These are phyloP conservation scores for Cyberlindnera mississippiensis DNA, from an alignment of 805 yeast species.

Conservation along the genomic window DNA sequence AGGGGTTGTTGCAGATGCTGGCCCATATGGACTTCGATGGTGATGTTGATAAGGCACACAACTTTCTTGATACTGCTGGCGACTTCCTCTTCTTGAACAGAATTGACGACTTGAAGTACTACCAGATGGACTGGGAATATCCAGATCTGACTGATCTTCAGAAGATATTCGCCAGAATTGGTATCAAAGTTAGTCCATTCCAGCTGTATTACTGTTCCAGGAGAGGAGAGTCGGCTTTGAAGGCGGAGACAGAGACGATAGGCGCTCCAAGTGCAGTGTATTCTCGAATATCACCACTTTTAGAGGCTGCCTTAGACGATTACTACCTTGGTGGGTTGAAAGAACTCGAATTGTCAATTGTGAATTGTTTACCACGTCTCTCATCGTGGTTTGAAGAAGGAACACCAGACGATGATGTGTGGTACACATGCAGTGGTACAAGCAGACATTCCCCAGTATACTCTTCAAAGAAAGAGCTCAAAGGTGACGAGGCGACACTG, in stretches of 20 bases:
- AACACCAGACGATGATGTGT: conserved; percentile 27
- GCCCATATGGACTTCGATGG: conserved; percentile 54
- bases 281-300: conserved; percentile 38
- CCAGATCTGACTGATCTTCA: conserved; percentile 41
- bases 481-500: too few species aligned
- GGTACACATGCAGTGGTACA: conserved; percentile 17
- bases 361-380: conserved; percentile 36
- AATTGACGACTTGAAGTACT: conserved; percentile 28
- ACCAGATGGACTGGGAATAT: conserved; percentile 34
- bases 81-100: conserved; percentile 49
- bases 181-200: conserved; percentile 22
- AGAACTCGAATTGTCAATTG: conserved; percentile 40
- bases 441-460: too few species aligned
- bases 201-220: conserved; percentile 47
- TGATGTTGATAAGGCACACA: conserved; percentile 45
- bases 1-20: conserved; percentile 52
- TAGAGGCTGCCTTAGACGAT: conserved; percentile 39
- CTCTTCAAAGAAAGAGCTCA: too few species aligned
- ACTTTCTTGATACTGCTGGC: conserved; percentile 57
- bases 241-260: conserved; percentile 37
- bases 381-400: conserved; percentile 39
- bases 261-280: conserved; percentile 8
- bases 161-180: conserved; percentile 39
- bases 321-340: conserved; percentile 52
- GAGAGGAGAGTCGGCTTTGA: conserved; percentile 50